phyloP scores from a whole-genome alignment of 2,329 filamentous ascomycete genomes.

The Elsinoe batatas region DNA sequence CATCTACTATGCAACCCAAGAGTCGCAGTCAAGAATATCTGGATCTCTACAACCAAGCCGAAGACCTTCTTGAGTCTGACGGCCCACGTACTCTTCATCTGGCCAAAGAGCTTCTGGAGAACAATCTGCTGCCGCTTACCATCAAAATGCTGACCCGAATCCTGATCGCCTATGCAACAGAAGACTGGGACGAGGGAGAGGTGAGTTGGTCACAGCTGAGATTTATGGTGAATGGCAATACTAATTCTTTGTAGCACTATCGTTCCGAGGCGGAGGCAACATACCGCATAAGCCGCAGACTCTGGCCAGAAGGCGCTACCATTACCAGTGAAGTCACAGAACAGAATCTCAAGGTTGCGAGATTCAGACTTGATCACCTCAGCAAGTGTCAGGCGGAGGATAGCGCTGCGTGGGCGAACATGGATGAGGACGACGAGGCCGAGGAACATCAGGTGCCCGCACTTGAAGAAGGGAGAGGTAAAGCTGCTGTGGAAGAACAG shows the following conservation, averaged over 20 bases:
- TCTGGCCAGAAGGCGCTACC: background rate
- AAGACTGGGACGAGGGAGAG: background rate
- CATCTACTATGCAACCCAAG: background rate
- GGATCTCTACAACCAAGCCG: background rate
- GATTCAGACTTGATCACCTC: background rate
- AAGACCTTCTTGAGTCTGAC: background rate
- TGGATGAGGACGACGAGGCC: background rate
- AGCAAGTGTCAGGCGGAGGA: background rate
- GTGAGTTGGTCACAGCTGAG: background rate
- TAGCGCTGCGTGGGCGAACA: background rate
- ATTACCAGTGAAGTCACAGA: background rate
- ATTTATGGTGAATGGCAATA: background rate
- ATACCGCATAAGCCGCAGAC: background rate
- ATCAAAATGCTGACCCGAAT: background rate
- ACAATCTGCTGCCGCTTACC: background rate
- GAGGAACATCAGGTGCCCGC: background rate
- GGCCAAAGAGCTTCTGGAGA: background rate
- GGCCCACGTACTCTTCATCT: background rate
- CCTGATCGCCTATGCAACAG: background rate
- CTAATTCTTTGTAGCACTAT: background rate
- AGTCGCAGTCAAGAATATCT: background rate
- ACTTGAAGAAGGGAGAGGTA: background rate
- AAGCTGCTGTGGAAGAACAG: background rate
- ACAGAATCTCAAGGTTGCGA: background rate
- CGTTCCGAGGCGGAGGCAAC: background rate